Evolutionary conservation across 2,329 filamentous ascomycete species (phyloP), one percentile per base, ranked within the genome.

Genomic region (Diaporthe sp.): DNA sequence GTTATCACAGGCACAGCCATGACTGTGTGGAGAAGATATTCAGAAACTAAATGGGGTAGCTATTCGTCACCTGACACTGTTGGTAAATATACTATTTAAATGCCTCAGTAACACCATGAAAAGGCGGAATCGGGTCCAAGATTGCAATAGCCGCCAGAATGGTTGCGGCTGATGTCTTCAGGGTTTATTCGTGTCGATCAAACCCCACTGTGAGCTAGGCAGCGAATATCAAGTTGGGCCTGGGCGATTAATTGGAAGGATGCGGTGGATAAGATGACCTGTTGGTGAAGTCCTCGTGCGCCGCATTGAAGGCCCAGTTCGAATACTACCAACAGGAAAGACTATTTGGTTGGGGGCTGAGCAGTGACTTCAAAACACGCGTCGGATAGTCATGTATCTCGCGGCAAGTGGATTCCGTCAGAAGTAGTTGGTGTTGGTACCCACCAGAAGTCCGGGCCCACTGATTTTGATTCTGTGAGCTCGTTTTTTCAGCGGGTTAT

Each of bases 241-340:
- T 63, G 15, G 17, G 13, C 13, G 60, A 6, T 17, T 22, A 20
- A 28, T 20, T 63, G 22, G 39, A 44, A 63, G 60, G 60, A 63
- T 44, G 13, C n/a, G 60, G 22, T 44, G 60, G 57, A 60, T 60
- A 60, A 37, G 20, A 39, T 13, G n/a, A 53, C n/a, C 49, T 53
- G n/a, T 44, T 44, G n/a, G 37, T 42, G 5, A 17, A 28, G 37
- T n/a, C 25, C 58, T 25, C 12, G 3, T 44, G n/a, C 60, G 37
- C 37, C 60, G n/a, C 60, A 44, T 44, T 28, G 37, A 20, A 63
- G 60, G 39, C 39, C 60, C 60, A 63, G 60, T 44, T 44, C 8
- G 7, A 20, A 44, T 44, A 44, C 60, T 44, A 63, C 37, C 60
- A 63, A 63, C 60, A 63, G 60, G 2, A 28, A 12, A 63, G 13